Evolutionary conservation across 345 rosid species (phyloP), one percentile per base, ranked within the genome.

Genomic region (Ceriops tagal): DNA sequence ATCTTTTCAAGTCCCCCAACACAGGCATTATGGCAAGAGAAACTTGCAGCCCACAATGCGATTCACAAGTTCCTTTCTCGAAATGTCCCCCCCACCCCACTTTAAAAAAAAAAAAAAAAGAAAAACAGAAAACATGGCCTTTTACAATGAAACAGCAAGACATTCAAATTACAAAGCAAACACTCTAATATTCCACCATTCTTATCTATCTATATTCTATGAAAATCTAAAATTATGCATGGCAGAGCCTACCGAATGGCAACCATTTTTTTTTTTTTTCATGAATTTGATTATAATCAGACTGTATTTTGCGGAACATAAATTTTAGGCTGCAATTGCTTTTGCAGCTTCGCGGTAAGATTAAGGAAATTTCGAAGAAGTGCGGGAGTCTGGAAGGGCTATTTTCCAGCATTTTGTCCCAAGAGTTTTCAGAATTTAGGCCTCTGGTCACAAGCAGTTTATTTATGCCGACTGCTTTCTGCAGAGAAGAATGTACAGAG

Each of bases 401-500:
- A 72, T 73, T 83, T 86, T 88, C 97, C 96, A 91, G 82, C 98
- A 93, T 77, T 71, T 88, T 58, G 67, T 71, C 98, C 91, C 91
- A 31, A 91, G 82, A 72, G 84, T 66, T 77, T 83, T 87, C 71
- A 91, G 76, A 62, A 79, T 62, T 71, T 78, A 88, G 97, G 98
- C 78, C 97, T 81, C 26, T 91, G 81, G 31, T 96, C 93, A 70
- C 97, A 89, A 62, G 98, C 95, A n/a, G 98, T 96, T 27, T 24
- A 24, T 24, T 24, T 24, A 93, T 93, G 46, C 95, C 98, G 8
- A 93, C 97, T 0, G 95, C 95, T 1, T 97, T 95, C 77, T 93
- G 98, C 65, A 93, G 93, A 0, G 97, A 97, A 34, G 98, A 93
- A 79, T 82, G 89, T 66, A 91, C 78, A 2, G 87, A 24, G 1